phyloP scores from a whole-genome alignment of 1,284 basidiomycete species.

The Athelia psychrophila region DNA sequence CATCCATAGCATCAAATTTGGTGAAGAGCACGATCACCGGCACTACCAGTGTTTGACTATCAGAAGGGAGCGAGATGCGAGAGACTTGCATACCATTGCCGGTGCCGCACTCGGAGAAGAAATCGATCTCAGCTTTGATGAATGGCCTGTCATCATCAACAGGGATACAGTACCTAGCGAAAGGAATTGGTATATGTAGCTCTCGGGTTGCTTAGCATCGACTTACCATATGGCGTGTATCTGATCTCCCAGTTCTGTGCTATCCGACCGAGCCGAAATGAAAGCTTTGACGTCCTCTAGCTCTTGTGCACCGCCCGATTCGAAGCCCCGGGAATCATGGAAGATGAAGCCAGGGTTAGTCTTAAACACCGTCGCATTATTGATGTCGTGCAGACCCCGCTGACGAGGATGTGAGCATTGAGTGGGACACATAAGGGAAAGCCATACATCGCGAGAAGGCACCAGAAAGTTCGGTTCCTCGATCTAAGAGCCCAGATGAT shows the following conservation, averaged over 20 bases:
- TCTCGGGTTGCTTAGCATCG: not conserved
- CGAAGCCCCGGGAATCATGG: constrained; percentile 27
- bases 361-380: constrained; percentile 13
- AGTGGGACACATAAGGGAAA: not conserved
- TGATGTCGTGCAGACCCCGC: constrained; percentile 17
- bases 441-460: not conserved
- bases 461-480: not conserved
- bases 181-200: not conserved
- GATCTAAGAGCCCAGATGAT: not conserved
- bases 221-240: constrained; percentile 25
- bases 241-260: constrained; percentile 5
- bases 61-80: not conserved
- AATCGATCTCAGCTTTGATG: not conserved
- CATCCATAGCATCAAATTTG: not conserved
- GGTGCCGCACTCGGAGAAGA: constrained; percentile 1
- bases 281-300: constrained; percentile 17
- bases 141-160: not conserved
- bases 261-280: constrained; percentile 9
- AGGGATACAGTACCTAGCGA: not conserved
- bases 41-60: not conserved
- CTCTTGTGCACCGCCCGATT: constrained; percentile 17
- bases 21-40: not conserved
- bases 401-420: constrained; percentile 1
- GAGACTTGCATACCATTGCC: not conserved
- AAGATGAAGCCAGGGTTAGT: constrained; percentile 19